Evolutionary conservation across 2,329 filamentous ascomycete species (phyloP).

Genomic region (Arthrobotrys musiformis): DNA sequence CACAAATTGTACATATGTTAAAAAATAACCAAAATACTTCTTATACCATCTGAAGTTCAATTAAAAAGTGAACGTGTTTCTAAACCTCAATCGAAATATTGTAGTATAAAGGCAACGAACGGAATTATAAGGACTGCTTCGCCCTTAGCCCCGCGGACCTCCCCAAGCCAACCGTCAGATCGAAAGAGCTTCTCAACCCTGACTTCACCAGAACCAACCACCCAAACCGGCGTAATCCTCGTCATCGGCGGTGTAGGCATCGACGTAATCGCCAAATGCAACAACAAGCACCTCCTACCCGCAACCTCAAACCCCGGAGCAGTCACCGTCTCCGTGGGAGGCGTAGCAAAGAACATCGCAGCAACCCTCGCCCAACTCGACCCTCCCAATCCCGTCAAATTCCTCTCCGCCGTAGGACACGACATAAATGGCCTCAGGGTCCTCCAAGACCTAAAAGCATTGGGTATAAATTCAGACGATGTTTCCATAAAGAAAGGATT

Average conservation of each 20-base stretch:
- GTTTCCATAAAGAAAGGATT: neutral
- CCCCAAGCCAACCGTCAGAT: neutral
- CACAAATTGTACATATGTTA: neutral
- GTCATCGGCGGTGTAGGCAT: conserved; percentile 46
- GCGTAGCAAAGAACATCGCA: conserved; percentile 44
- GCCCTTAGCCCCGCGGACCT: neutral
- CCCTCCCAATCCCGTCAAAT: neutral
- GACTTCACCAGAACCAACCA: neutral
- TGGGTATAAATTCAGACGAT: conserved; percentile 7
- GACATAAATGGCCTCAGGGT: conserved; percentile 15
- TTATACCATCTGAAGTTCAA: neutral
- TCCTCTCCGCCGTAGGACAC: conserved; percentile 31
- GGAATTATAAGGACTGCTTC: neutral
- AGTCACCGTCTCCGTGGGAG: conserved; percentile 23
- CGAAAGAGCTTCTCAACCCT: neutral
- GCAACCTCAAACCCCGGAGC: conserved; percentile 19
- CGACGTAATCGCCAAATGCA: conserved; percentile 14
- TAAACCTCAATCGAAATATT: neutral
- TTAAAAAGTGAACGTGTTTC: neutral
- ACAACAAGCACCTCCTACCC: neutral
- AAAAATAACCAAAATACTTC: neutral
- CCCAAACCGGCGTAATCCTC: conserved; percentile 8
- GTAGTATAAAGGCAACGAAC: neutral
- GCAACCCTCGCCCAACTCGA: conserved; percentile 34
- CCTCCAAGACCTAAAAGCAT: conserved; percentile 17